Evolutionary conservation across 768 basidiomycete genomes (phyloP), one percentile per base, ranked within the genome.

Genomic region (Hebeloma cylindrosporum): DNA sequence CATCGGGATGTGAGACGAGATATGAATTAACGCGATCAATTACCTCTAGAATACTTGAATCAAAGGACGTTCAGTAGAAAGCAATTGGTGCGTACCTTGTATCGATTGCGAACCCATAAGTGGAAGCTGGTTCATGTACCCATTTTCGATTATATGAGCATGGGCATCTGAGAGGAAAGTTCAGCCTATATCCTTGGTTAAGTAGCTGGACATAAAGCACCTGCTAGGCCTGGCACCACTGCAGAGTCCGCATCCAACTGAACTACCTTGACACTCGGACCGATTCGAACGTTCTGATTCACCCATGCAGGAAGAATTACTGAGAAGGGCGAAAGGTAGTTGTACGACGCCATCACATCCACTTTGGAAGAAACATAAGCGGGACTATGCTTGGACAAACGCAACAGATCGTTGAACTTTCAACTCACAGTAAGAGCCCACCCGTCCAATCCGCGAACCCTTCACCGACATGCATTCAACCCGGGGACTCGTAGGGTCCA

Each of bases 71-170:
- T n/a, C 7, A 30, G 7, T 16, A 7, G 16, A 11, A n/a, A 3
- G 14, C 5, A 23, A 17, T 14, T n/a, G 7, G 11, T 14, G 37
- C 60, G 7, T 51, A 85, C 88, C 87, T 54, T 76, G 59, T 2
- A 85, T 65, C 0, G 86, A 86, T 5, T 54, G 57, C 20, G 82
- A 73, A 7, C 71, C 75, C n/a, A 74, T 67, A 1, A 93, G 68
- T 32, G 80, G 75, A 3, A 93, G 76, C 42, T 83, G 74, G 63
- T 69, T 70, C 62, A 80, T 84, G 50, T 78, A 80, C 1, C 91
- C 92, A 51, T 90, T 87, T 22, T 79, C 71, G 25, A 91, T 58
- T 14, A 91, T 65, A 59, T 93, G 91, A 0, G 83, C 88, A 63
- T 93, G 90, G 0, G 88, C 80, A 61, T 93, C 90, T 85, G 48